A percentile compares a stretch with the other conserved stretches of the same genome.
Conservation (phyloP, 2,329 filamentous ascomycete species). For the Curvularia sp. region DNA sequence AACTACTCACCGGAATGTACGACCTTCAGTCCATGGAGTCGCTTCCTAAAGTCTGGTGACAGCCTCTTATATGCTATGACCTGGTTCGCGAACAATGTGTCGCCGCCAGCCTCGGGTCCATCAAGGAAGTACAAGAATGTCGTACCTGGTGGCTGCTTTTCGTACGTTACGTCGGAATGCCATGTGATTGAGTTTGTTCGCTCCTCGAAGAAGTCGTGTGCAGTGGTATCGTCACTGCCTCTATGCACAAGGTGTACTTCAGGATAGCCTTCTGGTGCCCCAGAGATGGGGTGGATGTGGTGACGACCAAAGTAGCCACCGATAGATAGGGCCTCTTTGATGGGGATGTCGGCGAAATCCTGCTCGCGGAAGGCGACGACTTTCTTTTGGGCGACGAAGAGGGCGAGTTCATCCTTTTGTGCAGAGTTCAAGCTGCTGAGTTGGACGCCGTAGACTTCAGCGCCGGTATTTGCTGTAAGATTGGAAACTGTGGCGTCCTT, state of each 20-base stretch:
- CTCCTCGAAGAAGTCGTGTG: conserved; percentile 68
- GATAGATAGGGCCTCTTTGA: conserved; percentile 71
- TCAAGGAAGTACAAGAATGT: conserved; percentile 92
- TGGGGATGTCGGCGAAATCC: conserved; percentile 70
- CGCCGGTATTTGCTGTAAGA: conserved; percentile 75
- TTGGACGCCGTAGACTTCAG: conserved; percentile 74
- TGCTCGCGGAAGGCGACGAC: conserved; percentile 78
- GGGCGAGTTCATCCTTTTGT: conserved; percentile 78
- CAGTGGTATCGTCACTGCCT: conserved; percentile 67
- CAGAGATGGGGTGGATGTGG: conserved; percentile 82
- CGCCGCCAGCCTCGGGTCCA: conserved; percentile 77
- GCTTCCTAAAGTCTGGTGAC: conserved; percentile 77
- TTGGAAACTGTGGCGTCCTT: conserved; percentile 61
- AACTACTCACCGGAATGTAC: conserved; percentile 71
- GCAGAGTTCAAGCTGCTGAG: conserved; percentile 70
- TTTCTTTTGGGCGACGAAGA: conserved; percentile 77
- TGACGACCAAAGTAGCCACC: conserved; percentile 80
- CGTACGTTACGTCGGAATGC: conserved; percentile 90
- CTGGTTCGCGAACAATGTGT: conserved; percentile 82
- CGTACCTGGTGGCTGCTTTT: conserved; percentile 85
- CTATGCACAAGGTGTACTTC: conserved; percentile 82
- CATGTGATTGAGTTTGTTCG: conserved; percentile 83
- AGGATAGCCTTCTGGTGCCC: conserved; percentile 74
- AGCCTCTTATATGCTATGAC: conserved; percentile 82
- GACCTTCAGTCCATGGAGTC: conserved; percentile 80